Conservation (phyloP, 2,329 filamentous ascomycete genomes). For the Rhytidhysteron rufulum region DNA sequence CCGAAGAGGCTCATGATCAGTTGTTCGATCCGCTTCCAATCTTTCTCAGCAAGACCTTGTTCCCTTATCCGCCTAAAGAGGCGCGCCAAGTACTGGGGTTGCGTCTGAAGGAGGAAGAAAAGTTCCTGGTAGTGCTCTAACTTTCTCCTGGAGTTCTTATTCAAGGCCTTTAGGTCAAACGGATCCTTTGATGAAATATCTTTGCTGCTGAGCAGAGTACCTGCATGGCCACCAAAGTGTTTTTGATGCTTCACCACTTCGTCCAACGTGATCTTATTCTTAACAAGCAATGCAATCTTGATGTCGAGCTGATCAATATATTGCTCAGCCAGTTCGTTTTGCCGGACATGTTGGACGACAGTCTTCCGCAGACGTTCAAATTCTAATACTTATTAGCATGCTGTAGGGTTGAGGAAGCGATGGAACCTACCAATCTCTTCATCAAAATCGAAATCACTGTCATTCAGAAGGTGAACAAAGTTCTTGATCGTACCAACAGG, state of each 20-base stretch:
- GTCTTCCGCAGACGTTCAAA: slow-evolving; percentile 93
- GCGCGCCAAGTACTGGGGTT: slow-evolving; percentile 87
- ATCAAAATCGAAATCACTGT: slow-evolving; percentile 98
- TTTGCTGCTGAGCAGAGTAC: slow-evolving; percentile 80
- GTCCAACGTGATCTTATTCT: slow-evolving; percentile 98
- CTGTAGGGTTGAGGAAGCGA: neutral
- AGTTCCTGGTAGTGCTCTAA: slow-evolving; percentile 95
- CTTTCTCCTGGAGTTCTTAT: slow-evolving; percentile 94
- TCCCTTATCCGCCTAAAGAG: slow-evolving; percentile 83
- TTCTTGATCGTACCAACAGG: slow-evolving; percentile 96
- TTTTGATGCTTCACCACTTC: slow-evolving; percentile 96
- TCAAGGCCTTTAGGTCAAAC: slow-evolving; percentile 93
- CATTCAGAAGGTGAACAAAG: slow-evolving; percentile 95
- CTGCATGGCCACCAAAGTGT: slow-evolving; percentile 87
- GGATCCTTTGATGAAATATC: slow-evolving; percentile 85
- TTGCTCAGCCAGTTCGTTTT: slow-evolving; percentile 95
- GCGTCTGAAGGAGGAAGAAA: slow-evolving; percentile 95
- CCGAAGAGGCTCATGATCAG: slow-evolving; percentile 96
- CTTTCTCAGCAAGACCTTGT: slow-evolving; percentile 81
- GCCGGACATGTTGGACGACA: slow-evolving; percentile 92
- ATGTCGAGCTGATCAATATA: slow-evolving; percentile 98
- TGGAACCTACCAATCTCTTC: slow-evolving; percentile 68
- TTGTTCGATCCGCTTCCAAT: slow-evolving; percentile 87
- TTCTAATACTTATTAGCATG: slow-evolving; percentile 49
- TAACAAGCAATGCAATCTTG: slow-evolving; percentile 95